Evolutionary conservation across 495 filamentous ascomycete genomes (phyloP).

Genomic region (Penicillium bialowiezense): DNA sequence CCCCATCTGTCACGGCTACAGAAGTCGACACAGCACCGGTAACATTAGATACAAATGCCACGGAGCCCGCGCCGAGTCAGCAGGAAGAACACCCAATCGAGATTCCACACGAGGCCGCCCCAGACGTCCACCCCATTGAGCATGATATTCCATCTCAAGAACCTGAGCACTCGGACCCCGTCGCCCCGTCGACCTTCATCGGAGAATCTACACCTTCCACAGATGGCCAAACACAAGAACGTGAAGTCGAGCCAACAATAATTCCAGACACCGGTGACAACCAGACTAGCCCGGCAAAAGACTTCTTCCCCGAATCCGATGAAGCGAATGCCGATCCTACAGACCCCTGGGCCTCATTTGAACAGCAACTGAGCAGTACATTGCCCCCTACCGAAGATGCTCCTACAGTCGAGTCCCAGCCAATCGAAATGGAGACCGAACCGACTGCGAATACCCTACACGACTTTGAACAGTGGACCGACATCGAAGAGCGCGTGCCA

Average conservation of each 20-base stretch:
- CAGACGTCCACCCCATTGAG: no score
- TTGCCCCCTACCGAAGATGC: not conserved
- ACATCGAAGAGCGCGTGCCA: not conserved
- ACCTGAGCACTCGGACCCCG: no score
- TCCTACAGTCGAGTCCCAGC: not conserved
- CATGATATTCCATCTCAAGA: not conserved
- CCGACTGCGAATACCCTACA: no score
- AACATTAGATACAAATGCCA: not conserved
- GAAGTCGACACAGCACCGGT: not conserved
- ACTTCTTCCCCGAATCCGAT: not conserved
- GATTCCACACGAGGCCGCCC: no score
- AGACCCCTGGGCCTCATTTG: constrained; percentile 1
- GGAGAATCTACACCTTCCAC: not conserved
- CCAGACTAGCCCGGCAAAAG: not conserved
- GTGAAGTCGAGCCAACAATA: no score
- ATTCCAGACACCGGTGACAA: not conserved
- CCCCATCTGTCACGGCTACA: not conserved
- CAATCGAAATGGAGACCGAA: no score
- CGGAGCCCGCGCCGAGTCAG: not conserved
- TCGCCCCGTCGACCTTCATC: not conserved
- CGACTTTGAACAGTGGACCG: not conserved
- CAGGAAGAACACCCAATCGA: not conserved
- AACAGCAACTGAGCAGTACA: not conserved
- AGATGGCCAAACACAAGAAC: not conserved
- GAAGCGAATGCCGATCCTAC: not conserved